Evolutionary conservation across 371 early-diverging fungal species (phyloP).

Genomic region (Actinomucor elegans): DNA sequence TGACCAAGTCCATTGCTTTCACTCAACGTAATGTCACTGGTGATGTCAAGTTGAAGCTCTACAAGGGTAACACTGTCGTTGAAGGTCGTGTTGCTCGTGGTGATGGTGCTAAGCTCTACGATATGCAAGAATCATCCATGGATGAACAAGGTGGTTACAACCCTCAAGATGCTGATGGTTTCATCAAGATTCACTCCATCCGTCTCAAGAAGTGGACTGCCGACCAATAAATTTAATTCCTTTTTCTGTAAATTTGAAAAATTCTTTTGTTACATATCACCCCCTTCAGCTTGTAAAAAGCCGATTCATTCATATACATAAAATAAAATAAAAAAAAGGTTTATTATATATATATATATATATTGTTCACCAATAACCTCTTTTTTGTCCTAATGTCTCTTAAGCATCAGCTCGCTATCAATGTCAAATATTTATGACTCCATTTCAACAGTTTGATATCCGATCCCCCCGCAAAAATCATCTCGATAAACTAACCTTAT

Average conservation of each 20-base stretch:
- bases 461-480: no score
- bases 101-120: slow-evolving; percentile 82
- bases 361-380: no score
- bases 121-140: slow-evolving; percentile 94
- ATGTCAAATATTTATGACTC: no score
- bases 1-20: slow-evolving; percentile 76
- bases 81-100: slow-evolving; percentile 85
- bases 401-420: no score
- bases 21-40: slow-evolving; percentile 89
- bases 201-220: slow-evolving; percentile 91
- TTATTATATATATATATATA: no score
- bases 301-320: neutral
- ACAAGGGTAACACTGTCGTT: slow-evolving; percentile 91
- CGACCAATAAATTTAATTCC: slow-evolving; percentile 7
- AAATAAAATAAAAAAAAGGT: neutral
- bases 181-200: slow-evolving; percentile 96
- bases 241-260: neutral
- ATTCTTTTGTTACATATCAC: slow-evolving; percentile 1
- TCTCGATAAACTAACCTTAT: no score
- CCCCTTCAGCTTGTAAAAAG: neutral
- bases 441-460: no score
- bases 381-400: no score
- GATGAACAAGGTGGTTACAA: slow-evolving; percentile 94
- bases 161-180: slow-evolving; percentile 92
- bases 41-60: slow-evolving; percentile 89